Percentiles rank a stretch among this genome's conserved stretches.
Conservation (phyloP, 1,284 basidiomycete genomes). For the Ceratorhiza oryzae-sativae region DNA sequence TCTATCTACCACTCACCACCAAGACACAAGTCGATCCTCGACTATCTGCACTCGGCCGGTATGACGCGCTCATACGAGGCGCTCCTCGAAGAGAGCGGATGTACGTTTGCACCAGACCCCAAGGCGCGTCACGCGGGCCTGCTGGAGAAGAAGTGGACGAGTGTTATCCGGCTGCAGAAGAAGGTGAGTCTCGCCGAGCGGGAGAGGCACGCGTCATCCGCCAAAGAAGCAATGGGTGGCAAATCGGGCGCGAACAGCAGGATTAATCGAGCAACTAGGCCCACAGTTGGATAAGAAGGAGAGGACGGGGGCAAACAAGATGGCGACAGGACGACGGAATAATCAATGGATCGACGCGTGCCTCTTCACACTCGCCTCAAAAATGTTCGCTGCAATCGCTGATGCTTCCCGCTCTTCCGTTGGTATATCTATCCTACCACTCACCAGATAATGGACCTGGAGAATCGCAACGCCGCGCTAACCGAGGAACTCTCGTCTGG, state of each 20-base stretch:
- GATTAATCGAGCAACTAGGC: background rate
- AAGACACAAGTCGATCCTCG: slow-evolving; percentile 85
- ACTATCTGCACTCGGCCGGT: slow-evolving; percentile 76
- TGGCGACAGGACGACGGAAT: background rate
- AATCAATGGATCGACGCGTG: background rate
- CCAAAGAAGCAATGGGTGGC: background rate
- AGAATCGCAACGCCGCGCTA: slow-evolving; percentile 76
- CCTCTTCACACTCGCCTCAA: background rate
- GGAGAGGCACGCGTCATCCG: slow-evolving; percentile 1
- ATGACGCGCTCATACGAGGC: slow-evolving; percentile 69
- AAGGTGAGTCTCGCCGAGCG: slow-evolving; percentile 63
- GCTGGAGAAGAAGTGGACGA: slow-evolving; percentile 95
- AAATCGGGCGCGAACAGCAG: too few relatives aligned
- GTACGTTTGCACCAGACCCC: slow-evolving; percentile 78
- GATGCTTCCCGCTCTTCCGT: background rate
- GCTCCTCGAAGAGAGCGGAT: slow-evolving; percentile 63
- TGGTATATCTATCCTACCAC: slow-evolving; percentile 2
- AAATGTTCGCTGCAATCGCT: background rate
- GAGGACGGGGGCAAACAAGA: background rate
- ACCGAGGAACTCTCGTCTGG: slow-evolving; percentile 74
- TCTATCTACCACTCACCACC: slow-evolving; percentile 18
- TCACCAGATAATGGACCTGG: slow-evolving; percentile 84
- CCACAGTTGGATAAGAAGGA: background rate
- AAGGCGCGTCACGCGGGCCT: slow-evolving; percentile 84
- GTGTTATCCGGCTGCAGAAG: slow-evolving; percentile 90